Base-by-base conservation (phyloP, 768 basidiomycete species). In the Suillus alpinus region DNA sequence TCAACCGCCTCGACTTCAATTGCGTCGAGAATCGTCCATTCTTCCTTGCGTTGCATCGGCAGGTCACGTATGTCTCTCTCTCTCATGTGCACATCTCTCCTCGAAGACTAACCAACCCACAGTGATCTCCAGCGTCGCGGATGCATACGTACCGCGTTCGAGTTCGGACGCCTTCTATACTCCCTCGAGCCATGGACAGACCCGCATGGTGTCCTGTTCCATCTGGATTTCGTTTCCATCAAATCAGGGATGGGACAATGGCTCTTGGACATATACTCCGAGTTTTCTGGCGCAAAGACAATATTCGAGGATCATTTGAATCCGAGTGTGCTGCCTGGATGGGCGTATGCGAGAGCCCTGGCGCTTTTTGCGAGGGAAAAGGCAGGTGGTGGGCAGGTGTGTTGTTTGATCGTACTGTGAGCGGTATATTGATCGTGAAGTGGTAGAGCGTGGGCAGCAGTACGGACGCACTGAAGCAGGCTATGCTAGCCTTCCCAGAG, bases 21-120 rank as follows among this genome's bases (percentile, higher is more conserved):
- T 81, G 76, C 13, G 91, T 97, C 12, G 95, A 98, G 74, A 98
- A 96, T 66, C 81, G 96, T 43, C 92, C 94, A 0, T 92, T 99
- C 74, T 98, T 90, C 77, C 83, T 96, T 7, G 94, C 92, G 1
- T 63, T 97, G 1, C 92, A 94, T 66, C 82, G 94, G 59, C 88
- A 92, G 68, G 82, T 95, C 2, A 83, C 86, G 90, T 94, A 72
- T 63, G 89, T 61, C 37, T 20, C 39, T 13, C 39, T 13, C n/a
- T 32, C 26, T 44, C 39, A 14, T 60, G 8, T 60, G 31, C 26
- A 7, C 29, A 32, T 16, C 8, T 16, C 8, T 39, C 62, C 13
- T 40, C 39, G 31, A 26, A 40, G 20, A 40, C 40, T 44, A 47
- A 39, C 9, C 59, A 31, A 57, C 50, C 58, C 58, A 26, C 64